Evolutionary conservation across 768 basidiomycete species (phyloP), one percentile per base, ranked within the genome.

Genomic region (Phallus indusiatus): DNA sequence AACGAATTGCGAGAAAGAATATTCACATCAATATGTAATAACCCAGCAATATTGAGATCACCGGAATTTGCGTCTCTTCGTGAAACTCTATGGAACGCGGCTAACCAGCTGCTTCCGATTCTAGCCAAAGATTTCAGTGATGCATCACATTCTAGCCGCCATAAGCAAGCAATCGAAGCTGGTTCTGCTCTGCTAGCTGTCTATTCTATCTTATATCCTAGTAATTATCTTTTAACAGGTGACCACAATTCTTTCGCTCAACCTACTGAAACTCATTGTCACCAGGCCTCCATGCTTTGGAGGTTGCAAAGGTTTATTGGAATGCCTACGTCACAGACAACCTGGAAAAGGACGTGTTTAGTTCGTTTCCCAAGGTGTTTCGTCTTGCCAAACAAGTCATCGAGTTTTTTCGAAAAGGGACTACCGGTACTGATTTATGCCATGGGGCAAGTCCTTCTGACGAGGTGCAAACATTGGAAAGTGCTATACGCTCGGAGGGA

Each of bases 221-320:
- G 70, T 1, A 85, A 86, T 65, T 90, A 89, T 68, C 90, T 89
- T n/a, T 86, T 90, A 63, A 88, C 84, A 22, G 90, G 90, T 88
- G 56, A 63, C 34, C 28, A 28, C 28, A 28, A 12, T 16, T 34
- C 7, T 55, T 22, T 20, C 8, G 62, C 37, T 17, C 37, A 9
- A 36, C 48, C 50, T 48, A 52, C 57, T 17, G 22, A 47, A 22
- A 58, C 46, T n/a, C 51, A 37, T 36, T 17, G 33, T 47, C 33
- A 11, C 18, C 57, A 92, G 89, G 88, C 14, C 75, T 89, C 73
- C 90, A 92, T 69, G 71, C 83, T 11, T 68, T 90, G 18, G 89
- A 91, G 66, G 70, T 89, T 66, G 79, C 88, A 1, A 90, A 90
- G 73, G 85, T 86, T 0, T 74, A 76, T 7, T 91, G 89, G 89